A percentile compares a stretch with the other conserved stretches of the same genome.
phyloP scores from a whole-genome alignment of 345 rosid species.

The Salix purpurea region DNA sequence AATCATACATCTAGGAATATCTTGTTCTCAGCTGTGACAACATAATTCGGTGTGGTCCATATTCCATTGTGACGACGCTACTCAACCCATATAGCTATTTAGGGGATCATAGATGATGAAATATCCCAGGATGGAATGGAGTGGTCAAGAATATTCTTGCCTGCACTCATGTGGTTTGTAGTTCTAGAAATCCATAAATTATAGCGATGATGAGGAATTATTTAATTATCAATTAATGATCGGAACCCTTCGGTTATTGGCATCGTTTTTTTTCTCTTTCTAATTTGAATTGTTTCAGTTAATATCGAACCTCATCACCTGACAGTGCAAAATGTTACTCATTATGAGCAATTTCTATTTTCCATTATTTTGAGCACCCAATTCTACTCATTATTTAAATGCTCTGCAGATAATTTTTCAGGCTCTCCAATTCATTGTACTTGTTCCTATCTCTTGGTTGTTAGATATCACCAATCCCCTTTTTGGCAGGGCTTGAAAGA shows the following conservation, averaged over 20 bases:
- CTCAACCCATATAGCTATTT: background rate
- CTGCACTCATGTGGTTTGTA: background rate
- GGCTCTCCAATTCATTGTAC: background rate
- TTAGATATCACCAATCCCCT: constrained; percentile 15
- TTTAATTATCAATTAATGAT: background rate
- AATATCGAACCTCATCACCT: background rate
- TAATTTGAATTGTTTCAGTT: background rate
- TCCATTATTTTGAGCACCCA: background rate
- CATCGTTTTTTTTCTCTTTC: background rate
- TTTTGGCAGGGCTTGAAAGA: constrained; percentile 58
- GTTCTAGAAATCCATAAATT: background rate
- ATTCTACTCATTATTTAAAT: background rate
- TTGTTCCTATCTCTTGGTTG: background rate
- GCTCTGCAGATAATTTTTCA: constrained; percentile 4
- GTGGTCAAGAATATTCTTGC: background rate
- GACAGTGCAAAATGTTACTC: background rate
- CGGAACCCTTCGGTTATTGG: background rate
- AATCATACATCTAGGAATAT: background rate
- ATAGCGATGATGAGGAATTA: background rate
- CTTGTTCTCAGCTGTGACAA: background rate
- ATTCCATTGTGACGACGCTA: background rate
- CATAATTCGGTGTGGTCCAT: background rate
- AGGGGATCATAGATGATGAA: background rate
- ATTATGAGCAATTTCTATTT: background rate
- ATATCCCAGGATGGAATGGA: background rate